Conservation (phyloP, 2,329 filamentous ascomycete genomes). For the Fusarium solani-melongenae region DNA sequence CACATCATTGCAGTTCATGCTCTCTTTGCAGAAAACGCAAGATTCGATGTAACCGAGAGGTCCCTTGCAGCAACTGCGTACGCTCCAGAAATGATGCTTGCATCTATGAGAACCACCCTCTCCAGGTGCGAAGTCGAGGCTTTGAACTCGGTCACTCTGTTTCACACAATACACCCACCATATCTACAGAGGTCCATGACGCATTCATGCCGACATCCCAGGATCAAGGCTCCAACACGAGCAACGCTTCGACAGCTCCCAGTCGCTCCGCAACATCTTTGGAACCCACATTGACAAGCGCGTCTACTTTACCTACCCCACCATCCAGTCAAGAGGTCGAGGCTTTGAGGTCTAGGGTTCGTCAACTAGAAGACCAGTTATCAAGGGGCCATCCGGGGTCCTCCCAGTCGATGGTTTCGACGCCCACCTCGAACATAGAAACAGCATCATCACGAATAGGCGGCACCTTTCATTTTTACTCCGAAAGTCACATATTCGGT, state of each 20-base stretch:
- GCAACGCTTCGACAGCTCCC: neutral
- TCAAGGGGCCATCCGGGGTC: neutral
- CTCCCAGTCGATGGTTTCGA: neutral
- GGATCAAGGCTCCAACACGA: neutral
- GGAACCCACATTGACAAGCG: neutral
- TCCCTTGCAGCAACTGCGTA: conserved; percentile 55
- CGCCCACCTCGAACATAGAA: conserved; percentile 44
- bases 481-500: conserved; percentile 48
- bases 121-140: neutral
- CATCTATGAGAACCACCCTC: conserved; percentile 44
- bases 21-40: conserved; percentile 56
- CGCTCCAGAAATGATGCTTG: conserved; percentile 51
- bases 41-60: conserved; percentile 55
- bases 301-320: conserved; percentile 14
- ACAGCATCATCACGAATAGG: conserved; percentile 51
- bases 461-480: conserved; percentile 57
- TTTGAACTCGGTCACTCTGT: neutral
- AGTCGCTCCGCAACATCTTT: neutral
- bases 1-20: conserved; percentile 49
- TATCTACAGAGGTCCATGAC: fast-evolving
- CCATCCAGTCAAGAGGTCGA: conserved; percentile 28
- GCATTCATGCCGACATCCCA: neutral
- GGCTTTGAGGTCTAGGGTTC: conserved; percentile 17
- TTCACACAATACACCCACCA: neutral
- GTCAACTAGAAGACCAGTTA: conserved; percentile 26